A percentile compares a stretch with the other conserved stretches of the same genome.
Conservation (phyloP, 2,329 filamentous ascomycete species). For the Chaetomiaceae sp. region DNA sequence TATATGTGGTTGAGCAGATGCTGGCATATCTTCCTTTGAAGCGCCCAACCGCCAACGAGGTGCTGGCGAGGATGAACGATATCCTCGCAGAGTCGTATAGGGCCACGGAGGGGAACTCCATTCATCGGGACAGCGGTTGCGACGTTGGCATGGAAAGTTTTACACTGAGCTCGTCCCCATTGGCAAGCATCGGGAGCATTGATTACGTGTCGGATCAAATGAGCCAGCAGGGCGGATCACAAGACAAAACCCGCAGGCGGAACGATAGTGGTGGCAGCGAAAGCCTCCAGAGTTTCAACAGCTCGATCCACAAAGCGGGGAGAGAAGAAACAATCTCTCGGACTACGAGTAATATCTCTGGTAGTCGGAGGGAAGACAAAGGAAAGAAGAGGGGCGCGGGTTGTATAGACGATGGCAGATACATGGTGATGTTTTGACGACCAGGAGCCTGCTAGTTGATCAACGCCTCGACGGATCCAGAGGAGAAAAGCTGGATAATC, state of each 20-base stretch:
- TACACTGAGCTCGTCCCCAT: constrained; percentile 23
- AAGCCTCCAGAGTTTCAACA: constrained; percentile 18
- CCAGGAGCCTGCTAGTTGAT: too few species aligned
- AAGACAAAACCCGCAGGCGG: constrained; percentile 28
- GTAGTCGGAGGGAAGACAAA: too few species aligned
- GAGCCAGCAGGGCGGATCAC: constrained; percentile 31
- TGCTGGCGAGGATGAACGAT: constrained; percentile 49
- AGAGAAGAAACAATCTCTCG: neutral
- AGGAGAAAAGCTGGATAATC: too few species aligned
- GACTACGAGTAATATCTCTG: too few species aligned
- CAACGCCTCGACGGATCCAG: too few species aligned
- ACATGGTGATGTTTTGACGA: too few species aligned
- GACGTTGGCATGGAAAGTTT: constrained; percentile 22
- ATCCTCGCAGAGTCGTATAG: constrained; percentile 47
- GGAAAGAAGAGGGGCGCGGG: too few species aligned
- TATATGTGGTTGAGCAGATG: constrained; percentile 53
- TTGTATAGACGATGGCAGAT: too few species aligned
- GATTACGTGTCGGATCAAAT: constrained; percentile 30
- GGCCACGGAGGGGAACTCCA: constrained; percentile 50
- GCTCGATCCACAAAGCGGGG: neutral
- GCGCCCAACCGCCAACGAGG: constrained; percentile 49
- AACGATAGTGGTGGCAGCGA: constrained; percentile 20
- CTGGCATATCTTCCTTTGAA: constrained; percentile 48
- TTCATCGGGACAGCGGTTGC: constrained; percentile 43
- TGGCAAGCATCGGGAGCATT: constrained; percentile 13